Percentiles rank a stretch among this genome's conserved stretches.
These are phyloP conservation scores for Eimeria falciformis DNA, from an alignment of 169 alveolate genomes.

Conservation along the genomic window DNA sequence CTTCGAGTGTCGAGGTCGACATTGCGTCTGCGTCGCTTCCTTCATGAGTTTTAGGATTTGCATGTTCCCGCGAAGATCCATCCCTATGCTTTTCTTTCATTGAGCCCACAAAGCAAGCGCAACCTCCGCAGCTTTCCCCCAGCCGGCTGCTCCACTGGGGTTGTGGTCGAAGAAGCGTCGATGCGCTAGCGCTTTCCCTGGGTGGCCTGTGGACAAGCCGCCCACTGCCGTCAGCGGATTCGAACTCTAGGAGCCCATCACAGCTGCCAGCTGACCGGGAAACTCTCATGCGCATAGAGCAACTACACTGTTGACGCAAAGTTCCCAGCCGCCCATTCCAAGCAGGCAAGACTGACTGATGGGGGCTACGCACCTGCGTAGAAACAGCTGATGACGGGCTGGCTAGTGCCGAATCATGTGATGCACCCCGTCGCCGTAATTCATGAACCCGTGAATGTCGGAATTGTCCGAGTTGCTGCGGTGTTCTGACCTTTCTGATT, in stretches of 20 bases:
- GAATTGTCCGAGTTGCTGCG: no score
- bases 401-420: conserved; percentile 26
- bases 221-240: not conserved
- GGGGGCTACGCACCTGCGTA: conserved; percentile 34
- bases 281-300: conserved; percentile 41
- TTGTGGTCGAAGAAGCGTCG: not conserved
- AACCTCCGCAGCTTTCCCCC: no score
- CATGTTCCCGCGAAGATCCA: conserved; percentile 35
- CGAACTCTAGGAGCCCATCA: conserved; percentile 4
- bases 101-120: not conserved
- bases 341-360: conserved; percentile 22
- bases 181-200: conserved; percentile 38
- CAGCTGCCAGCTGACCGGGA: conserved; percentile 2
- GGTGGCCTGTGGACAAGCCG: not conserved
- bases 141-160: not conserved
- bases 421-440: conserved; percentile 38
- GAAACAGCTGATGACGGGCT: conserved; percentile 36
- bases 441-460: conserved; percentile 11
- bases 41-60: not conserved
- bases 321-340: conserved; percentile 51
- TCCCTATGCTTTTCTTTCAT: conserved; percentile 29
- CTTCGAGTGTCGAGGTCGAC: conserved; percentile 44
- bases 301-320: conserved; percentile 38
- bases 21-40: not conserved
- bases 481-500: no score